Evolutionary conservation across 495 filamentous ascomycete species (phyloP).

Genomic region (Venustampulla echinocandica): DNA sequence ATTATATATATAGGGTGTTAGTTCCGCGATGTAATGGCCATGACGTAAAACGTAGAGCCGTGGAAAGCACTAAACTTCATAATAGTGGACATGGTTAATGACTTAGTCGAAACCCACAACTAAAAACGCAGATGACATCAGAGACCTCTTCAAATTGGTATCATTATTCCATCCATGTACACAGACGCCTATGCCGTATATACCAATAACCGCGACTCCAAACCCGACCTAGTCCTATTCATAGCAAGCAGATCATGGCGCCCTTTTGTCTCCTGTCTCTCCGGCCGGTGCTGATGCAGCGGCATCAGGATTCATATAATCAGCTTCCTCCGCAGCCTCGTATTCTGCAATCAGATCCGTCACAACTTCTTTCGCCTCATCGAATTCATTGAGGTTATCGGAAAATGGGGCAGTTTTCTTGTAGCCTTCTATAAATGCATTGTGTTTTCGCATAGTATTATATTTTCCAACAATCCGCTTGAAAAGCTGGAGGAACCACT

Average conservation of each 20-base stretch:
- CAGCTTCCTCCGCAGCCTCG: slow-evolving; percentile 82
- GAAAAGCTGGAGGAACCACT: slow-evolving; percentile 50
- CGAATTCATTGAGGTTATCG: slow-evolving; percentile 88
- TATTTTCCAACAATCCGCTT: slow-evolving; percentile 87
- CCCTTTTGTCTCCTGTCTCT: slow-evolving; percentile 19
- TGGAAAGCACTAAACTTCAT: neutral
- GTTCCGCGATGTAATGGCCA: too few species aligned
- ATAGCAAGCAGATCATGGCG: slow-evolving; percentile 6
- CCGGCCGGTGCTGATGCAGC: slow-evolving; percentile 13
- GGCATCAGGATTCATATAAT: slow-evolving; percentile 52
- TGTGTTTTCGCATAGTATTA: slow-evolving; percentile 85
- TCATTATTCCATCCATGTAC: slow-evolving; percentile 16
- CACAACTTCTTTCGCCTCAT: slow-evolving; percentile 84
- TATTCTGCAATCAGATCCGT: slow-evolving; percentile 86
- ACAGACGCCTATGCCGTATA: slow-evolving; percentile 7
- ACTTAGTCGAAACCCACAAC: too few species aligned
- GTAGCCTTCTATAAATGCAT: slow-evolving; percentile 92
- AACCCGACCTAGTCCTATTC: neutral
- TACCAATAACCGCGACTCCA: slow-evolving; percentile 6
- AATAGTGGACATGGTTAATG: slow-evolving; percentile 5
- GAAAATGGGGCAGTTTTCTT: slow-evolving; percentile 88
- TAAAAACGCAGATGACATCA: too few species aligned
- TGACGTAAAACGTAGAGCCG: too few species aligned
- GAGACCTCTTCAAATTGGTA: slow-evolving; percentile 16
- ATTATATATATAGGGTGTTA: too few species aligned